These are phyloP conservation scores for Drosera capensis DNA, from an alignment of 148 eudicot genomes.

Conservation along the genomic window DNA sequence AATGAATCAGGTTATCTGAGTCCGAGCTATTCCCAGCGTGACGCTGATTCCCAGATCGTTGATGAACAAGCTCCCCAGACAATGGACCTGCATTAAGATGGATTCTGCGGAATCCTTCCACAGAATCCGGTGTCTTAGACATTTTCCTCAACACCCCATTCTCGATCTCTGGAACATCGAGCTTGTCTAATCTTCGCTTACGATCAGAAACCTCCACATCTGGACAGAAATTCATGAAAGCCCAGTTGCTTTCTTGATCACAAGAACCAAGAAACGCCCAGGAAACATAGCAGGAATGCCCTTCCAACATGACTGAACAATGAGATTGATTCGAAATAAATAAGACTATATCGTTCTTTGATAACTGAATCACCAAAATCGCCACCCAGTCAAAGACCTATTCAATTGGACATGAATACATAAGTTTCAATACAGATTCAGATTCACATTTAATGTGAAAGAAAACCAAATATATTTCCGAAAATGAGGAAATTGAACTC, in stretches of 20 bases:
- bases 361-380: no score
- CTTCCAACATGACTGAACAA: slow-evolving; percentile 61
- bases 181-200: slow-evolving; percentile 15
- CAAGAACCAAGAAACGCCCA: slow-evolving; percentile 24
- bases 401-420: no score
- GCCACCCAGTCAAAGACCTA: no score
- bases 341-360: no score
- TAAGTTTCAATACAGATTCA: no score
- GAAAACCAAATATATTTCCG: no score
- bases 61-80: no score
- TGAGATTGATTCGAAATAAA: no score
- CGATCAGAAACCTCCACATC: slow-evolving; percentile 5
- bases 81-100: slow-evolving; percentile 6
- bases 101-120: slow-evolving; percentile 8
- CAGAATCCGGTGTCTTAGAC: slow-evolving; percentile 12
- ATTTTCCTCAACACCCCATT: slow-evolving; percentile 11
- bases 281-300: slow-evolving; percentile 20
- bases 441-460: no score
- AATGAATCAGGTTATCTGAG: slow-evolving; percentile 27
- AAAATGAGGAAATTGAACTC: no score
- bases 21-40: slow-evolving; percentile 14
- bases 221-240: slow-evolving; percentile 13
- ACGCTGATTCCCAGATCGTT: slow-evolving; percentile 9
- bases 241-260: slow-evolving; percentile 29
- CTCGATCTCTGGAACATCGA: no score